Percentiles rank a stretch among this genome's conserved stretches.
Conservation (phyloP, 2,329 filamentous ascomycete genomes). For the Pseudogymnoascus sp. region DNA sequence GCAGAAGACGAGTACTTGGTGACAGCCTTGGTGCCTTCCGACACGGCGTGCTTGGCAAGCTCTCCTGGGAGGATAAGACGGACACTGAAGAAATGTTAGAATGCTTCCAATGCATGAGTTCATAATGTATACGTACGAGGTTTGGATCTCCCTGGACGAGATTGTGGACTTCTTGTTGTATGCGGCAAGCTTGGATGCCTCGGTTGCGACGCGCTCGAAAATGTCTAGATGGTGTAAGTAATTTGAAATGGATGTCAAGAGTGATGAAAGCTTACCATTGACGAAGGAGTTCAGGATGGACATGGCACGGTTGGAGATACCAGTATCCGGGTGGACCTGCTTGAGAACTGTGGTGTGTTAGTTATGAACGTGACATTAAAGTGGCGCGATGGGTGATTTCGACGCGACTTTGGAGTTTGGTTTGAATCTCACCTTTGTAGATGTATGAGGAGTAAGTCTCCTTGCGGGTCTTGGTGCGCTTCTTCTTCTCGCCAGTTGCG, state of each 20-base stretch:
- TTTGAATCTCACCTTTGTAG: slow-evolving; percentile 77
- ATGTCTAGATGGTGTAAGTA: slow-evolving; percentile 58
- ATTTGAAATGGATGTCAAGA: not conserved
- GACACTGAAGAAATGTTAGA: slow-evolving; percentile 43
- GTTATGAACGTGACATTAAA: slow-evolving; percentile 24
- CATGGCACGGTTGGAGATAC: slow-evolving; percentile 99
- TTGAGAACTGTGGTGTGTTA: slow-evolving; percentile 68
- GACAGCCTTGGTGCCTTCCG: slow-evolving; percentile 98
- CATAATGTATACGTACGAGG: slow-evolving; percentile 51
- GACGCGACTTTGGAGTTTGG: slow-evolving; percentile 4
- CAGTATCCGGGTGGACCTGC: slow-evolving; percentile 99
- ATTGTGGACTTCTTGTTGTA: slow-evolving; percentile 99
- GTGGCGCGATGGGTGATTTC: not conserved
- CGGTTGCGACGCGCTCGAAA: slow-evolving; percentile 97
- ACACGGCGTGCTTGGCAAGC: slow-evolving; percentile 98
- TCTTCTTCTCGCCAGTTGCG: slow-evolving; percentile 97
- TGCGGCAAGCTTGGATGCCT: slow-evolving; percentile 96
- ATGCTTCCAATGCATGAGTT: slow-evolving; percentile 35
- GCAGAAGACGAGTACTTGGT: slow-evolving; percentile 99
- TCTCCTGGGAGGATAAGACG: slow-evolving; percentile 96
- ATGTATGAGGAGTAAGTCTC: slow-evolving; percentile 99
- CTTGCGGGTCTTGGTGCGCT: slow-evolving; percentile 99
- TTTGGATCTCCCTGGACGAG: slow-evolving; percentile 98
- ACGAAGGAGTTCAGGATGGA: slow-evolving; percentile 99
- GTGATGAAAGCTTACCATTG: slow-evolving; percentile 60